phyloP scores from a whole-genome alignment of 441 rosid genomes.

The Adansonia grandidieri region DNA sequence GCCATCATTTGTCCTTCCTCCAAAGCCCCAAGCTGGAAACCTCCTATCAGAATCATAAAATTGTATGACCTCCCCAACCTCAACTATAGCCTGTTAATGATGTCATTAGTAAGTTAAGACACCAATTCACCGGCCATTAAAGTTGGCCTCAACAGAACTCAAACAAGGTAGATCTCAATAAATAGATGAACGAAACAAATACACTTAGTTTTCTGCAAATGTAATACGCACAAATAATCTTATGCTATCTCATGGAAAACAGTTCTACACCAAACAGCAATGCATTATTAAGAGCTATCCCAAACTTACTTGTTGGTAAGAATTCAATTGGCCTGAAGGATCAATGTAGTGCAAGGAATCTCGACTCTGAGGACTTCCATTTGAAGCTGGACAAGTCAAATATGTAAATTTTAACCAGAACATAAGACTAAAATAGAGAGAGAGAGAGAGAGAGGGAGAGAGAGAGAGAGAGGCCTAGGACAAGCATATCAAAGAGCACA shows the following conservation, averaged over 20 bases:
- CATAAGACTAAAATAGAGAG: background rate
- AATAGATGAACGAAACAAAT: background rate
- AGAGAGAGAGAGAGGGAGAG: background rate
- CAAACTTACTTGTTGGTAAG: slow-evolving; percentile 70
- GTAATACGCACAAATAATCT: background rate
- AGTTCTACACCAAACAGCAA: background rate
- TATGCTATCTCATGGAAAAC: background rate
- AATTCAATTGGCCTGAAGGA: slow-evolving; percentile 72
- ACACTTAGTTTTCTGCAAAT: background rate
- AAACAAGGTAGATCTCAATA: slow-evolving; percentile 1
- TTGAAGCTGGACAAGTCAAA: slow-evolving; percentile 59
- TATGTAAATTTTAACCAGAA: slow-evolving; percentile 20
- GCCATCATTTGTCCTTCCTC: slow-evolving; percentile 64
- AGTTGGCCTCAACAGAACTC: background rate
- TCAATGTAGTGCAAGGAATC: slow-evolving; percentile 81
- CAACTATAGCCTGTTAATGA: slow-evolving; percentile 69
- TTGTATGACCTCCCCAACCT: slow-evolving; percentile 84
- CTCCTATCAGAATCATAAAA: slow-evolving; percentile 77
- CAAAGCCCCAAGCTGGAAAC: slow-evolving; percentile 91
- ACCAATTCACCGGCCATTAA: background rate
- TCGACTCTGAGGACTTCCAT: slow-evolving; percentile 68
- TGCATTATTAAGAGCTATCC: background rate
- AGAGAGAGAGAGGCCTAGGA: background rate
- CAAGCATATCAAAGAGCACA: slow-evolving; percentile 14
- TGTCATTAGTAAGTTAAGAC: slow-evolving; percentile 11